phyloP scores from a whole-genome alignment of 805 yeast species.

The Wickerhamiella brachini region DNA sequence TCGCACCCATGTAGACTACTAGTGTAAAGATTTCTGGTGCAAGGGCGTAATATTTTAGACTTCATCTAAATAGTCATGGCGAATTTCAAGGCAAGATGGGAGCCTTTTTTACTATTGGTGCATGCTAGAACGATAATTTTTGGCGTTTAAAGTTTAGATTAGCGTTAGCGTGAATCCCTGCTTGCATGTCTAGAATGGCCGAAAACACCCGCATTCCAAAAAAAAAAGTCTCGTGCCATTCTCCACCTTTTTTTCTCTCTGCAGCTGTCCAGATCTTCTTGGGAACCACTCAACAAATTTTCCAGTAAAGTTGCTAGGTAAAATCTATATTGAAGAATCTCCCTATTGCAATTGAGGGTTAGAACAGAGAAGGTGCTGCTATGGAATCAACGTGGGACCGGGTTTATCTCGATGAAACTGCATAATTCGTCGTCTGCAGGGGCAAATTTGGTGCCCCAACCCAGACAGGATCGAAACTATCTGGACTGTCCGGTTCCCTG shows the following conservation, averaged over 20 bases:
- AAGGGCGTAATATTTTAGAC: neutral
- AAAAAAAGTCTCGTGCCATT: too few species aligned
- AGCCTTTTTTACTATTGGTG: neutral
- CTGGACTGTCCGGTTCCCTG: too few species aligned
- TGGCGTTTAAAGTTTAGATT: too few species aligned
- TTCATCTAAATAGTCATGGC: neutral
- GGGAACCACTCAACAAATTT: neutral
- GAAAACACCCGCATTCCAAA: too few species aligned
- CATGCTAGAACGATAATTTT: neutral
- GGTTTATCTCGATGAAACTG: neutral
- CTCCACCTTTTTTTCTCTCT: too few species aligned
- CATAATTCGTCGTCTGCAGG: neutral
- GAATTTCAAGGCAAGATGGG: neutral
- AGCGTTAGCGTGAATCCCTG: neutral
- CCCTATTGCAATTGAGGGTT: too few species aligned
- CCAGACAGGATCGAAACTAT: neutral
- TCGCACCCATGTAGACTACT: neutral
- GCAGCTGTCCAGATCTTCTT: too few species aligned
- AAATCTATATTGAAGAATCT: too few species aligned
- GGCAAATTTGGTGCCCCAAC: neutral
- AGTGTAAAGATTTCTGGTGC: neutral
- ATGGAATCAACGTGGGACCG: neutral
- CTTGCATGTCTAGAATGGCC: too few species aligned
- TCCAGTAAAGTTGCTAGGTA: too few species aligned
- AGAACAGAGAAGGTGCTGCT: too few species aligned